A percentile compares a stretch with the other conserved stretches of the same genome.
Conservation (phyloP, 148 eudicot genomes). For the Heliamphora exappendiculata region DNA sequence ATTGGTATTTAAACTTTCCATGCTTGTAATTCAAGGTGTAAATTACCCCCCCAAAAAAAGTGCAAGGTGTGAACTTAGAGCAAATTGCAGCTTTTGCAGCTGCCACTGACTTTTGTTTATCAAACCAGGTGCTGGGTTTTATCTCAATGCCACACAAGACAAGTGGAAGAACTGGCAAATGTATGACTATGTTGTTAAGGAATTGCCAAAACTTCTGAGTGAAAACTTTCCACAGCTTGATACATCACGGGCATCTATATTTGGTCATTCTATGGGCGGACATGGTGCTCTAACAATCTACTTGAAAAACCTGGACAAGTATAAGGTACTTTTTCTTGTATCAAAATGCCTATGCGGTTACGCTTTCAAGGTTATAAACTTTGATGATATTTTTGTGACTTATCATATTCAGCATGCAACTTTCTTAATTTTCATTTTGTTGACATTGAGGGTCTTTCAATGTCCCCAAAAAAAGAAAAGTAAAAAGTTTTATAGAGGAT, state of each 20-base stretch:
- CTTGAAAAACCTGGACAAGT: constrained; percentile 91
- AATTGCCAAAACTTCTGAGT: constrained; percentile 67
- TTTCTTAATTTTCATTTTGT: neutral
- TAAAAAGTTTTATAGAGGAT: too few species aligned
- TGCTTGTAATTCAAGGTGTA: neutral
- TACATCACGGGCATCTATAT: constrained; percentile 79
- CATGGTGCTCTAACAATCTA: constrained; percentile 94
- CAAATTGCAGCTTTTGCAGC: neutral
- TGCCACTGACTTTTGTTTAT: neutral
- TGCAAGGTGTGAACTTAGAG: neutral
- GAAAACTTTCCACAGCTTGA: constrained; percentile 84
- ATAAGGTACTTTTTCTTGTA: constrained; percentile 52
- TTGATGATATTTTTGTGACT: neutral
- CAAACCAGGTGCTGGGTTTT: constrained; percentile 86
- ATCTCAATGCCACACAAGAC: constrained; percentile 91
- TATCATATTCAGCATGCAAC: neutral
- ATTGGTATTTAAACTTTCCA: neutral
- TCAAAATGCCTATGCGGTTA: neutral
- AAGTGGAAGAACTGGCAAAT: constrained; percentile 99
- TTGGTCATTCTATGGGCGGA: constrained; percentile 98
- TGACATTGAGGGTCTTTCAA: neutral
- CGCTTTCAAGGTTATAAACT: neutral
- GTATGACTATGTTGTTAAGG: constrained; percentile 95
- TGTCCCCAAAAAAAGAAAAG: neutral
- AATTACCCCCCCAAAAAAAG: too few species aligned